phyloP scores from a whole-genome alignment of 257 asterid species.

The Nicotiana undulata region DNA sequence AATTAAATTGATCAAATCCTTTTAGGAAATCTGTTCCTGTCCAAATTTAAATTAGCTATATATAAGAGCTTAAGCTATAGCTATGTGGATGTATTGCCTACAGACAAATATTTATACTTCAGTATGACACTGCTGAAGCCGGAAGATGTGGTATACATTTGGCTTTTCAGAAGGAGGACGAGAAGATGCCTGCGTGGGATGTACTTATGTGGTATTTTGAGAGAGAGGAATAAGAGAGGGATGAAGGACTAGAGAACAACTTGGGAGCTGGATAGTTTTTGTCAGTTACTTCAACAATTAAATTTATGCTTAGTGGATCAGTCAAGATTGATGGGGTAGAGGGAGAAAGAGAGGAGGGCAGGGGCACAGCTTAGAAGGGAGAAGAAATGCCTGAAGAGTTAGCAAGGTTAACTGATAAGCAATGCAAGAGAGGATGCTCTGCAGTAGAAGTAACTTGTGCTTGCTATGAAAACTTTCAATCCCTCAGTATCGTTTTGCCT shows the following conservation, averaged over 20 bases:
- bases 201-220: neutral
- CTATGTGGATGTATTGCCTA: neutral
- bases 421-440: neutral
- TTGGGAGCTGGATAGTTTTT: no score
- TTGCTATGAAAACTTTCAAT: neutral
- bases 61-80: neutral
- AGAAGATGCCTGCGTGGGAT: neutral
- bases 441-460: neutral
- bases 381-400: neutral
- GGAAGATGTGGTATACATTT: neutral
- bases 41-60: neutral
- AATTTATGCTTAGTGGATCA: no score
- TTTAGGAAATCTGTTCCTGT: neutral
- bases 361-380: neutral
- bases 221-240: neutral
- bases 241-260: neutral
- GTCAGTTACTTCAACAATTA: no score
- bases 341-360: neutral
- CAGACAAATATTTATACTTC: neutral
- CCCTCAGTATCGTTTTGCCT: neutral
- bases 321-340: neutral
- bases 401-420: neutral
- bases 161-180: neutral
- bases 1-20: neutral
- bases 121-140: neutral